Percentiles rank a stretch among this genome's conserved stretches.
These are phyloP conservation scores for Phytophthora boehmeriae DNA, from an alignment of 352 stramenopile genomes.

Conservation along the genomic window DNA sequence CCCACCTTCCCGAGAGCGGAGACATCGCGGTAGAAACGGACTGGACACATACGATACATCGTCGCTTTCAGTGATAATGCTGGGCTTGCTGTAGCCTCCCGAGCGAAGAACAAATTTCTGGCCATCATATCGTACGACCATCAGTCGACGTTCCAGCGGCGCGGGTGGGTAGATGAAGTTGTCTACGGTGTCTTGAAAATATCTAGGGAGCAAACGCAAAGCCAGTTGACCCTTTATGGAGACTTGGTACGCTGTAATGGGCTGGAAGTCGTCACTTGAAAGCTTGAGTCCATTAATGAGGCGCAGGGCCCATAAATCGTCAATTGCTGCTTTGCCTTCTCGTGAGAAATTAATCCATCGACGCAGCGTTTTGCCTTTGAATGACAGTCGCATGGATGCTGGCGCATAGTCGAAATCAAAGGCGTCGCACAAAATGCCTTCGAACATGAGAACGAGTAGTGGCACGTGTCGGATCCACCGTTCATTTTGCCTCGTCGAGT, in stretches of 20 bases:
- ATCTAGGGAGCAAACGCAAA: constrained; percentile 80
- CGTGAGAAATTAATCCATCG: constrained; percentile 95
- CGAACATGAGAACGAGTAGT: constrained; percentile 96
- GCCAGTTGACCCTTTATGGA: constrained; percentile 88
- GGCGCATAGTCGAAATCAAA: constrained; percentile 98
- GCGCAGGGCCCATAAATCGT: constrained; percentile 93
- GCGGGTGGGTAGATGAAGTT: constrained; percentile 62
- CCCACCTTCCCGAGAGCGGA: constrained; percentile 86
- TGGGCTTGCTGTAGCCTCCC: constrained; percentile 89
- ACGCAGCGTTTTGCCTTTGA: constrained; percentile 82
- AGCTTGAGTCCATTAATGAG: constrained; percentile 95
- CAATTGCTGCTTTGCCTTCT: constrained; percentile 95
- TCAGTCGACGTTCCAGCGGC: constrained; percentile 46
- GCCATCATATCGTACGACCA: constrained; percentile 66
- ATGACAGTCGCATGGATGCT: constrained; percentile 93
- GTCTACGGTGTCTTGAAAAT: constrained; percentile 75
- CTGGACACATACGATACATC: constrained; percentile 98
- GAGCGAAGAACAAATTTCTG: constrained; percentile 79
- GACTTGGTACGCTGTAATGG: constrained; percentile 96
- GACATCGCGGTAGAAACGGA: constrained; percentile 95
- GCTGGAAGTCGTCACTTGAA: constrained; percentile 93
- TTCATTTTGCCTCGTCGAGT: constrained; percentile 91
- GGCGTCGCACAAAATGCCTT: constrained; percentile 93
- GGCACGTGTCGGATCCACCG: constrained; percentile 96
- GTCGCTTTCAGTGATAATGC: constrained; percentile 95